These are phyloP conservation scores for Phtheirospermum japonicum DNA, from an alignment of 257 asterid genomes.

Conservation along the genomic window DNA sequence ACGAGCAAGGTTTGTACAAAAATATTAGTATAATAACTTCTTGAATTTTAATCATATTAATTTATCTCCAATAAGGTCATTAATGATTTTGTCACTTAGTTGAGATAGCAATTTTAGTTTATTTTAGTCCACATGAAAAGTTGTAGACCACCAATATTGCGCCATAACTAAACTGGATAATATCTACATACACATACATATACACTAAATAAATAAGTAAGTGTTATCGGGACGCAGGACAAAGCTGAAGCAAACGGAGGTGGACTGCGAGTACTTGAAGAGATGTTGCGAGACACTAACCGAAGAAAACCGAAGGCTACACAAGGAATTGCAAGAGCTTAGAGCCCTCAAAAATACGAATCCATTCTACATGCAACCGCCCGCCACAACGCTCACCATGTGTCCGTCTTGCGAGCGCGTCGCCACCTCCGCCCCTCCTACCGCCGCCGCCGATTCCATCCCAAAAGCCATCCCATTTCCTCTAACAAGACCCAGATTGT, in stretches of 20 bases:
- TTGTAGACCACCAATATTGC: too few relatives aligned
- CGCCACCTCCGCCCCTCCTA: constrained; percentile 32
- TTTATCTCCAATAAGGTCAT: too few relatives aligned
- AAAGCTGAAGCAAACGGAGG: constrained; percentile 85
- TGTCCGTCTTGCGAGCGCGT: constrained; percentile 91
- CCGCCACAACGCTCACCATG: constrained; percentile 88
- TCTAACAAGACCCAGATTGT: constrained; percentile 49
- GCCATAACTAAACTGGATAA: too few relatives aligned
- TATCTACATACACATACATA: too few relatives aligned
- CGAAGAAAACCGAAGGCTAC: constrained; percentile 57
- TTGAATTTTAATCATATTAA: too few relatives aligned
- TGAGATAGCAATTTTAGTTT: too few relatives aligned
- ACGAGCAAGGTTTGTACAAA: constrained; percentile 78
- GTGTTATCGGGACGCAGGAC: constrained; percentile 60
- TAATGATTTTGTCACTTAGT: too few relatives aligned
- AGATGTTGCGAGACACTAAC: constrained; percentile 72
- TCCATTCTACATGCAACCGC: background rate
- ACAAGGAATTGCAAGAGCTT: background rate
- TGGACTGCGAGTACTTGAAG: constrained; percentile 82
- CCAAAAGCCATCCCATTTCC: constrained; percentile 45
- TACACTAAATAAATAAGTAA: too few relatives aligned
- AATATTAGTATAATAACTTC: too few relatives aligned
- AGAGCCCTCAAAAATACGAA: constrained; percentile 5
- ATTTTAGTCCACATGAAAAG: too few relatives aligned
- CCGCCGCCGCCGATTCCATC: constrained; percentile 7